These are phyloP conservation scores for Meira nashicola DNA, from an alignment of 1,284 basidiomycete genomes.

Conservation along the genomic window DNA sequence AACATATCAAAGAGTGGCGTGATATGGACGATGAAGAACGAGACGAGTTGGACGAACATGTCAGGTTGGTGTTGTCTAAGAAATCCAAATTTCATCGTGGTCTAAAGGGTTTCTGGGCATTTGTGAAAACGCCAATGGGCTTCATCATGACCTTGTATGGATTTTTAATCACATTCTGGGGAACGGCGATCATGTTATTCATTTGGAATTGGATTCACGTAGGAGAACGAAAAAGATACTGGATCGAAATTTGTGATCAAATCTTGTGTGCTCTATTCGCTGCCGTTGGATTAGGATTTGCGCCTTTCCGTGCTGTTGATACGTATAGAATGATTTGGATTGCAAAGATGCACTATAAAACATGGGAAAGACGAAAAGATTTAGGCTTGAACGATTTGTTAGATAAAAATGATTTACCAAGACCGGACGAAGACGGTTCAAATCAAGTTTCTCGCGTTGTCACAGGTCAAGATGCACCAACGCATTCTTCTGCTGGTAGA, in stretches of 20 bases:
- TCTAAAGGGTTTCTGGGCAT: slow-evolving; percentile 37
- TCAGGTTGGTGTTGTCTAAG: slow-evolving; percentile 69
- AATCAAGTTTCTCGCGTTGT: background rate
- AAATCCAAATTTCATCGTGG: slow-evolving; percentile 58
- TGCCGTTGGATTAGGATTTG: slow-evolving; percentile 45
- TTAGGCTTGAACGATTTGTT: slow-evolving; percentile 36
- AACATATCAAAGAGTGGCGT: slow-evolving; percentile 42
- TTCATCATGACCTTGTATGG: slow-evolving; percentile 48
- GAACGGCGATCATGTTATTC: slow-evolving; percentile 45
- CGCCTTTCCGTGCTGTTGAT: slow-evolving; percentile 48
- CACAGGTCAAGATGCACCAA: background rate
- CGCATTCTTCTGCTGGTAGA: background rate
- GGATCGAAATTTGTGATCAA: slow-evolving; percentile 52
- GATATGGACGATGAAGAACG: slow-evolving; percentile 49
- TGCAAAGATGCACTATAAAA: slow-evolving; percentile 45
- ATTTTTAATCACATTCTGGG: slow-evolving; percentile 44
- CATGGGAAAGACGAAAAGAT: slow-evolving; percentile 34
- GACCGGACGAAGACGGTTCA: slow-evolving; percentile 5
- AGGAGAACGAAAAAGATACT: slow-evolving; percentile 28
- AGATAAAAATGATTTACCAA: slow-evolving; percentile 46
- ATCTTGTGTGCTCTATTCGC: slow-evolving; percentile 48
- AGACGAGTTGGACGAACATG: slow-evolving; percentile 65
- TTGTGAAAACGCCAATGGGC: slow-evolving; percentile 45
- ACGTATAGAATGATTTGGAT: slow-evolving; percentile 50
- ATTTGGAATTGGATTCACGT: slow-evolving; percentile 40